These are phyloP conservation scores for Glomus cerebriforme DNA, from an alignment of 192 early-diverging fungal species.

Conservation along the genomic window DNA sequence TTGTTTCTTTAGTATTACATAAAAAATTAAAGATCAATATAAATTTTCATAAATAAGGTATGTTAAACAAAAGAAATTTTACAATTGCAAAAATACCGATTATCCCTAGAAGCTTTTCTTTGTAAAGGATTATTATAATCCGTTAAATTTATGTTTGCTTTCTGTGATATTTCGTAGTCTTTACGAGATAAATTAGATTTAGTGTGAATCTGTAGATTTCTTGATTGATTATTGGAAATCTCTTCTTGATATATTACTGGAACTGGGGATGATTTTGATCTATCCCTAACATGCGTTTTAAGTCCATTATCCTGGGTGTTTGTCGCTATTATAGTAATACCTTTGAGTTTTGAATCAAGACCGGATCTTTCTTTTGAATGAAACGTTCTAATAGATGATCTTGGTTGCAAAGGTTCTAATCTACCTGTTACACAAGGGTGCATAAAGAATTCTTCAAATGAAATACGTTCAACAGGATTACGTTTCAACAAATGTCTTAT, in stretches of 20 bases:
- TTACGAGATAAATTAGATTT: neutral
- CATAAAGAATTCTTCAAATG: slow-evolving; percentile 93
- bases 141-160: neutral
- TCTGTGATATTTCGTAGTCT: slow-evolving; percentile 6
- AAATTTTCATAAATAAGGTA: neutral
- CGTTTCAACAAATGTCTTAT: slow-evolving; percentile 82
- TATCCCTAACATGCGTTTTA: neutral
- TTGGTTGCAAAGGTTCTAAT: slow-evolving; percentile 33
- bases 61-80: neutral
- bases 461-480: slow-evolving; percentile 86
- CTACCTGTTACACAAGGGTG: slow-evolving; percentile 64
- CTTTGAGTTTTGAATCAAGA: neutral
- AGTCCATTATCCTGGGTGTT: slow-evolving; percentile 21
- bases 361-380: slow-evolving; percentile 16
- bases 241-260: slow-evolving; percentile 14
- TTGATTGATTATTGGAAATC: neutral
- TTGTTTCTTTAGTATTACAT: neutral
- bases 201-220: neutral
- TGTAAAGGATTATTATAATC: neutral
- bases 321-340: neutral
- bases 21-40: neutral
- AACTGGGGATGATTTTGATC: slow-evolving; percentile 28
- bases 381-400: neutral
- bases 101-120: slow-evolving; percentile 11
- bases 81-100: neutral